Base-by-base conservation (phyloP, 306 rosid species). In the Malus sylvestris region DNA sequence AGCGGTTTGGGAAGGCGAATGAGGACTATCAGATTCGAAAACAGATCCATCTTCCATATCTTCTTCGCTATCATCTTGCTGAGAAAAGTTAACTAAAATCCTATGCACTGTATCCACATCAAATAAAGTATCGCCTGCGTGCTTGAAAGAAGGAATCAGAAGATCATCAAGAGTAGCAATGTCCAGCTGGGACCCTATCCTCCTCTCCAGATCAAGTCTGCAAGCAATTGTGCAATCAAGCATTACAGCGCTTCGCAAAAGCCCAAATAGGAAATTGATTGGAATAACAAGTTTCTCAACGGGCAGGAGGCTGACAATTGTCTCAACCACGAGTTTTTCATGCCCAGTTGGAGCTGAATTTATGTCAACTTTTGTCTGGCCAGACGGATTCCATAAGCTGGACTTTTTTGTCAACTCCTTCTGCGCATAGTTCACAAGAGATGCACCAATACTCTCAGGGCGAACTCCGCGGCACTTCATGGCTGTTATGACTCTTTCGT, bases 91-190 rank as follows among this genome's bases (percentile, higher is more conserved):
- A 3, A 91, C 87, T 80, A 96, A 83, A 79, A 96, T 91, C 78
- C 97, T 89, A 76, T 96, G 98, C 80, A 93, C 98, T n/a, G 97
- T 93, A 79, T 96, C 99, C 32, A 96, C 98, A 77, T 96, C 99
- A 76, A 96, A 96, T 61, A 96, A 85, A 77, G 99, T 96, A 70
- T 96, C 97, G 13, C 94, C 92, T 0, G 93, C 85, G 79, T 96
- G 92, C 85, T 80, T 84, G 86, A 93, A 96, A 74, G 98, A 93
- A 19, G 97, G 99, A 70, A 96, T 96, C 84, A 96, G 83, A 67
- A 96, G 86, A 80, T 96, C 99, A 75, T 96, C 99, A 30, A 96
- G 98, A 32, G 97, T 91, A 55, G 98, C 96, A 70, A 86, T 83
- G 77, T 96, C 99, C 67, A 96, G 78, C 89, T 87, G 98, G 53